Conservation (phyloP, 2,329 filamentous ascomycete species). For the Cytospora schulzeri region DNA sequence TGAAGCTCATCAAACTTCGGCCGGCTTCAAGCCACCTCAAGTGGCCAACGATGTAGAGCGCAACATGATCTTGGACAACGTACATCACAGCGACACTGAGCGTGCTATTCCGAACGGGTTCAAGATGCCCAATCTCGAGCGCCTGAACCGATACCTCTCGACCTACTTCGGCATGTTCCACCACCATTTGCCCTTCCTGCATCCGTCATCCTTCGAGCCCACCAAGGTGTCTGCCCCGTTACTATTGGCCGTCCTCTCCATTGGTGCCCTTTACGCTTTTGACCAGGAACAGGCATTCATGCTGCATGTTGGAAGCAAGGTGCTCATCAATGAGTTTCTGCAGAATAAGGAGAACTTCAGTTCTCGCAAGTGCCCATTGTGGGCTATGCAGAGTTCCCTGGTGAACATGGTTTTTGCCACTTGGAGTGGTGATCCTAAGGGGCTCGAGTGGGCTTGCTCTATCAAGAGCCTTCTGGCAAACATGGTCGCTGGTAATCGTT, state of each 20-base stretch:
- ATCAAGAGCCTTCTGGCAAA: conserved; percentile 98
- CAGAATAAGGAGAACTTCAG: conserved; percentile 99
- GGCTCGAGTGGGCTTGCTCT: conserved; percentile 96
- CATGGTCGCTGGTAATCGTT: conserved; percentile 97
- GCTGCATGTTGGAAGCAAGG: conserved; percentile 95
- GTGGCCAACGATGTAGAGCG: conserved; percentile 83
- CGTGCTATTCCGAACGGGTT: conserved; percentile 85
- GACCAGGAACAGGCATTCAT: conserved; percentile 97
- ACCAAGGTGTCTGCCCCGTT: conserved; percentile 79
- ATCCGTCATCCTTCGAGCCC: conserved; percentile 86
- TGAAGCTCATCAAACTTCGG: conserved; percentile 71
- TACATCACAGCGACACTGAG: conserved; percentile 78
- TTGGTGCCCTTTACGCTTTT: conserved; percentile 94
- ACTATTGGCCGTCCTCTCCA: conserved; percentile 86
- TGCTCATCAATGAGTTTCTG: conserved; percentile 93
- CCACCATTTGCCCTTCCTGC: conserved; percentile 92
- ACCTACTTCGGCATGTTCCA: conserved; percentile 98
- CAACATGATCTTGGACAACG: conserved; percentile 81
- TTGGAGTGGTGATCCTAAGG: conserved; percentile 98
- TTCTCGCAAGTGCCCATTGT: conserved; percentile 93
- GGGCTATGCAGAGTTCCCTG: conserved; percentile 97
- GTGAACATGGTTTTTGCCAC: conserved; percentile 99
- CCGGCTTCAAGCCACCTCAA: conserved; percentile 73
- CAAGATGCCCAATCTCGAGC: conserved; percentile 76
- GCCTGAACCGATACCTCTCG: conserved; percentile 87